Base-by-base conservation (phyloP, 306 rosid genomes). In the Medicago lupulina region DNA sequence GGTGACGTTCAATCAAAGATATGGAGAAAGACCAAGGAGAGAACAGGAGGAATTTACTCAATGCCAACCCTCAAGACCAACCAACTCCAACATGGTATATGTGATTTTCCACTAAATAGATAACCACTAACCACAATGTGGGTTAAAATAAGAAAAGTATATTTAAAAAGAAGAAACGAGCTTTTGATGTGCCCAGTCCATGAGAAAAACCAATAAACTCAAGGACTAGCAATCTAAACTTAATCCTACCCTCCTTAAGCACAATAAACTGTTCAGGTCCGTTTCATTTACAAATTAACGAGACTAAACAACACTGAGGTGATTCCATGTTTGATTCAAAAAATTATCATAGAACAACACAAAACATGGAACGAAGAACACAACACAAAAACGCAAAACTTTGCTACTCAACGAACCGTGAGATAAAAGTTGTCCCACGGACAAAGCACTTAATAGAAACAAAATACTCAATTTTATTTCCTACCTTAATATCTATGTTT, bases 1-100 rank as follows among this genome's bases (percentile, higher is more conserved):
- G 46, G 74, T 53, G n/a, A 3, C 73, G 67, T 58, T 59, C 75
- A 34, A 71, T 71, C 60, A 65, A 25, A 49, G 64, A 71, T 51
- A 18, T 38, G 53, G 73, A 59, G 53, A 71, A 59, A 64, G 69
- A 9, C 21, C 4, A 28, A 51, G 39, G 61, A 43, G 46, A 64
- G 63, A 23, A 50, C n/a, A n/a, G 4, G 58, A 44, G 41, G 25
- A 13, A 43, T 38, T 65, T 58, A 41, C 21, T 71, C 66, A 31
- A 4, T 31, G 36, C 36, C 36, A 31, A 25, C 28, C 28, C 28
- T 25, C 28, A 25, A 25, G 28, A 25, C 28, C 28, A 25, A 25
- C 28, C 28, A 25, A 25, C 28, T 25, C 2, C 28, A 25, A 2
- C 28, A 25, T 25, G 28, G 28, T 25, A 25, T 25, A 25, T 25